phyloP scores from a whole-genome alignment of 2,329 filamentous ascomycete genomes.

The Knoxdaviesia proteae region DNA sequence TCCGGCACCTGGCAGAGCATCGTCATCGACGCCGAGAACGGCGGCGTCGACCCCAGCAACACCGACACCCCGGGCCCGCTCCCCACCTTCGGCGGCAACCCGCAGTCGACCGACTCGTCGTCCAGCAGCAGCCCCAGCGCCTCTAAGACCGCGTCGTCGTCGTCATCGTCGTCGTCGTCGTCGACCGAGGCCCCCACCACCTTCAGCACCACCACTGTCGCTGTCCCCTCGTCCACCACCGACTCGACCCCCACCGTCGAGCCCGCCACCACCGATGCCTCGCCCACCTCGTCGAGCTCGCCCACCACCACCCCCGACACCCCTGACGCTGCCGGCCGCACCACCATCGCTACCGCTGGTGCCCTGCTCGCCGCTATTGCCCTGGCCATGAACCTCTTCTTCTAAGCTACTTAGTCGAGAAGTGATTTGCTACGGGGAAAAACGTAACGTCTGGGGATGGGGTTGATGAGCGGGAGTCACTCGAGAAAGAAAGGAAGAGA shows the following conservation, averaged over 20 bases:
- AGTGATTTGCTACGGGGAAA: too few relatives aligned
- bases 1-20: constrained; percentile 22
- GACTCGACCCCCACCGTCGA: not conserved
- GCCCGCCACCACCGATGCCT: not conserved
- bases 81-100: not conserved
- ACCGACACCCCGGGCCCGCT: not conserved
- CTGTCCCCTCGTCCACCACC: constrained; percentile 1
- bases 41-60: not conserved
- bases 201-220: not conserved
- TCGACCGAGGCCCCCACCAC: constrained; percentile 2
- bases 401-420: too few relatives aligned
- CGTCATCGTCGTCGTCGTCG: not conserved
- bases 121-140: constrained; percentile 1
- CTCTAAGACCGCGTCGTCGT: not conserved
- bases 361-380: constrained; percentile 3
- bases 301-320: not conserved
- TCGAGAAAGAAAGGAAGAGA: too few relatives aligned
- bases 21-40: constrained; percentile 10
- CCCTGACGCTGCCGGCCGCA: constrained; percentile 1
- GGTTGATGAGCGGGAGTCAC: too few relatives aligned
- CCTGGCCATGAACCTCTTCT: not conserved
- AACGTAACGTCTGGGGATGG: too few relatives aligned
- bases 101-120: not conserved
- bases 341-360: constrained; percentile 2
- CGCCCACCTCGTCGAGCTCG: not conserved